phyloP scores from a whole-genome alignment of 2,329 filamentous ascomycete genomes.

The Fusarium beomiforme region DNA sequence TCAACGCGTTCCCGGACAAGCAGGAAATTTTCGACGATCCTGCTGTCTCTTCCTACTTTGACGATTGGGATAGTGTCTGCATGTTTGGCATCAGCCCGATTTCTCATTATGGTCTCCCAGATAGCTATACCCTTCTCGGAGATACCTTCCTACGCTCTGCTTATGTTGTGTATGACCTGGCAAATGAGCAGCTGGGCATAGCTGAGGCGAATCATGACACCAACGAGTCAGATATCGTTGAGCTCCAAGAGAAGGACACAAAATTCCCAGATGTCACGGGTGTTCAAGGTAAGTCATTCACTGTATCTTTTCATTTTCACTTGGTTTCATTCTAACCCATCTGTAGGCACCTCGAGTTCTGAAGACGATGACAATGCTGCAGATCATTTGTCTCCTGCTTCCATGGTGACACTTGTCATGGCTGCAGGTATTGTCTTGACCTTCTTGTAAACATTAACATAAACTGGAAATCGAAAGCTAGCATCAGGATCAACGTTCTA shows the following conservation, averaged over 20 bases:
- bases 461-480: neutral
- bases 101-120: constrained; percentile 46
- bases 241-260: constrained; percentile 52
- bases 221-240: constrained; percentile 55
- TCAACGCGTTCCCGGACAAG: constrained; percentile 53
- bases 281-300: constrained; percentile 48
- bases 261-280: constrained; percentile 57
- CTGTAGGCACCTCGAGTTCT: constrained; percentile 21
- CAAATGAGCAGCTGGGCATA: constrained; percentile 60
- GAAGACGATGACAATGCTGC: constrained; percentile 33
- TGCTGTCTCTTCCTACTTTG: constrained; percentile 44
- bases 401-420: constrained; percentile 29
- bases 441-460: constrained; percentile 14
- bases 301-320: neutral
- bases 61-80: constrained; percentile 58
- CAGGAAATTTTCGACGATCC: constrained; percentile 54
- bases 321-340: constrained; percentile 24
- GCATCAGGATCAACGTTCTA: neutral
- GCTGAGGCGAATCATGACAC: constrained; percentile 63
- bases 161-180: constrained; percentile 66
- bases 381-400: constrained; percentile 29
- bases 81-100: constrained; percentile 64
- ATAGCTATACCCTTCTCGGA: constrained; percentile 60
- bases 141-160: constrained; percentile 67
- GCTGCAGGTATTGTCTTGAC: constrained; percentile 26